Evolutionary conservation across 2,329 filamentous ascomycete genomes (phyloP).

Genomic region (Aaosphaeria arxii): DNA sequence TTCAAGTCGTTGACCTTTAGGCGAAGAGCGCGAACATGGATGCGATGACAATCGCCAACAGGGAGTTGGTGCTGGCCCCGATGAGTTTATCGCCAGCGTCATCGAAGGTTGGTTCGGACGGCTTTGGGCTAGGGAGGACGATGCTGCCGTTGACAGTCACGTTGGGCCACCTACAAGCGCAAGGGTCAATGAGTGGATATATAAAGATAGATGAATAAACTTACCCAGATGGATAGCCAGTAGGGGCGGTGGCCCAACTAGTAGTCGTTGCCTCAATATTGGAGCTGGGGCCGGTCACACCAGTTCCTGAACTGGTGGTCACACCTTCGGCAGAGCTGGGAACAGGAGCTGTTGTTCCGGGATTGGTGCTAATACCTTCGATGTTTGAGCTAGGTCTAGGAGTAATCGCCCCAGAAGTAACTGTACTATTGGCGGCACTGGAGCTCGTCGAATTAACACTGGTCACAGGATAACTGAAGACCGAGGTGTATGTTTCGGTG

Average conservation of each 20-base stretch:
- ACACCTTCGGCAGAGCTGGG: too few species aligned
- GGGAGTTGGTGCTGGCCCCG: constrained; percentile 1
- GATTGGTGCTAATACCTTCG: too few species aligned
- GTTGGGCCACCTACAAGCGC: not conserved
- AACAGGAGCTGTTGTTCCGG: too few species aligned
- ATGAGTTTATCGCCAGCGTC: not conserved
- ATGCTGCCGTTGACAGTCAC: not conserved
- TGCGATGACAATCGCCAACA: constrained; percentile 3
- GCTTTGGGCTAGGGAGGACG: not conserved
- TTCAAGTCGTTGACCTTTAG: not conserved
- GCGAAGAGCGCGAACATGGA: constrained; percentile 4
- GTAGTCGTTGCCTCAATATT: not conserved
- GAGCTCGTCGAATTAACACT: too few species aligned
- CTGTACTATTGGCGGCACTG: too few species aligned
- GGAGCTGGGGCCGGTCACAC: not conserved
- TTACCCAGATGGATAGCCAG: constrained; percentile 3
- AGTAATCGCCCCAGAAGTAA: too few species aligned
- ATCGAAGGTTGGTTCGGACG: not conserved
- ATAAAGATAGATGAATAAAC: not conserved
- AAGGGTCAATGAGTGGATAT: not conserved
- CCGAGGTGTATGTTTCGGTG: too few species aligned
- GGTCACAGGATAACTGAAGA: too few species aligned
- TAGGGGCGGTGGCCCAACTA: not conserved
- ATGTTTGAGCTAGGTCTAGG: too few species aligned
- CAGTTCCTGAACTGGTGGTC: too few species aligned